These are phyloP conservation scores for Acer negundo DNA, from an alignment of 345 rosid species.

Conservation along the genomic window DNA sequence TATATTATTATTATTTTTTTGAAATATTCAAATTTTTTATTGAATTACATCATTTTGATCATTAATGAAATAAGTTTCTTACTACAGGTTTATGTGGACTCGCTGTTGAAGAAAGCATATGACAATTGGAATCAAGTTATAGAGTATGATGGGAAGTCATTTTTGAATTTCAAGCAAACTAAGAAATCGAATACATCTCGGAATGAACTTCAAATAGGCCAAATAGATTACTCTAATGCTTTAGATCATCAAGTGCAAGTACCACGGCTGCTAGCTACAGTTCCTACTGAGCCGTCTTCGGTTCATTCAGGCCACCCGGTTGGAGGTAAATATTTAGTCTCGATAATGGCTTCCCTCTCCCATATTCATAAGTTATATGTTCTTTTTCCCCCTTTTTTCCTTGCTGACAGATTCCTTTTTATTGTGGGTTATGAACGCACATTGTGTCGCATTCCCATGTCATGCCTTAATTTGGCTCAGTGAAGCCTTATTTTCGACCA, in stretches of 20 bases:
- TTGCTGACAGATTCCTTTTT: neutral
- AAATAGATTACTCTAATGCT: conserved; percentile 44
- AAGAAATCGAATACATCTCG: conserved; percentile 49
- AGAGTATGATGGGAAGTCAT: conserved; percentile 91
- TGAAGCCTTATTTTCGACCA: neutral
- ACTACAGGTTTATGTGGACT: conserved; percentile 80
- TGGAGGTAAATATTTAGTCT: conserved; percentile 51
- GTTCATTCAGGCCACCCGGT: conserved; percentile 49
- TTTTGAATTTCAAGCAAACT: conserved; percentile 65
- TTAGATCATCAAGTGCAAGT: conserved; percentile 59
- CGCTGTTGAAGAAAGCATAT: conserved; percentile 90
- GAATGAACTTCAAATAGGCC: conserved; percentile 49
- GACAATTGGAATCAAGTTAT: conserved; percentile 85
- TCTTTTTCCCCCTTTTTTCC: neutral
- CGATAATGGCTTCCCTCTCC: conserved; percentile 1
- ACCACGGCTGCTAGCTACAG: conserved; percentile 48
- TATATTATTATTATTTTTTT: no score
- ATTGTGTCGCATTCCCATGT: neutral
- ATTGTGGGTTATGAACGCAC: neutral
- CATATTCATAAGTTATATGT: neutral
- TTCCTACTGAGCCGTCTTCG: conserved; percentile 53
- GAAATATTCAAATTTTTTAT: neutral
- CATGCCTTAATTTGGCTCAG: neutral
- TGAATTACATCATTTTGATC: conserved; percentile 7
- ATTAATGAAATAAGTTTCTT: conserved; percentile 10